Conservation (phyloP, 1,139 yeast genomes). For the Martiniozyma asiatica region DNA sequence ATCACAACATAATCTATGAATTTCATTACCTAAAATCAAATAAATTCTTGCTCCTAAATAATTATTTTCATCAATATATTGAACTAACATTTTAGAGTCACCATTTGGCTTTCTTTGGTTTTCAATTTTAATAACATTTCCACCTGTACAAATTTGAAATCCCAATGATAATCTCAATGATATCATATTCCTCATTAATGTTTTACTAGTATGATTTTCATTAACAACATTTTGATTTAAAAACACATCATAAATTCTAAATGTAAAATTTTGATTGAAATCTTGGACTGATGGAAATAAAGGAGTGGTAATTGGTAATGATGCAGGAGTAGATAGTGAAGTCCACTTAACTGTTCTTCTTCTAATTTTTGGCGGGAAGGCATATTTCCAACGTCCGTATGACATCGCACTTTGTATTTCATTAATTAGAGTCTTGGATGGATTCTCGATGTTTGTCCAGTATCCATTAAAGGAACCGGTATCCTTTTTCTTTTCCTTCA, state of each 20-base stretch:
- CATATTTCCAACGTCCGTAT: slow-evolving; percentile 78
- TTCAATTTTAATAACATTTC: slow-evolving; percentile 54
- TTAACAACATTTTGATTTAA: slow-evolving; percentile 41
- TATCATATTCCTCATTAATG: slow-evolving; percentile 77
- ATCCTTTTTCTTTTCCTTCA: not conserved
- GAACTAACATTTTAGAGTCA: slow-evolving; percentile 32
- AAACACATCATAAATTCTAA: slow-evolving; percentile 49
- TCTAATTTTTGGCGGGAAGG: slow-evolving; percentile 59
- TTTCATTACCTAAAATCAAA: slow-evolving; percentile 67
- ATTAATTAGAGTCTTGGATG: slow-evolving; percentile 42
- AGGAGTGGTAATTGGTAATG: slow-evolving; percentile 71
- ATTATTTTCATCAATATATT: slow-evolving; percentile 33
- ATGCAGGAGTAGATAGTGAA: slow-evolving; percentile 86
- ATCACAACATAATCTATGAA: slow-evolving; percentile 71
- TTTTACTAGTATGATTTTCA: slow-evolving; percentile 42
- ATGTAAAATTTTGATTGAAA: slow-evolving; percentile 49
- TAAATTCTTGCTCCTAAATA: slow-evolving; percentile 51
- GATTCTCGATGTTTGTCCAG: slow-evolving; percentile 63
- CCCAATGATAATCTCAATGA: slow-evolving; percentile 75
- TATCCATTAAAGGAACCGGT: slow-evolving; percentile 22
- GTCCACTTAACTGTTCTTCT: slow-evolving; percentile 78
- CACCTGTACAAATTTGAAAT: slow-evolving; percentile 78
- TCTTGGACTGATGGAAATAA: slow-evolving; percentile 63
- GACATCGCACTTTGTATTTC: slow-evolving; percentile 29
- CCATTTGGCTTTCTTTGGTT: slow-evolving; percentile 50